These are phyloP conservation scores for Penicillium silybi DNA, from an alignment of 495 filamentous ascomycete species.

Conservation along the genomic window DNA sequence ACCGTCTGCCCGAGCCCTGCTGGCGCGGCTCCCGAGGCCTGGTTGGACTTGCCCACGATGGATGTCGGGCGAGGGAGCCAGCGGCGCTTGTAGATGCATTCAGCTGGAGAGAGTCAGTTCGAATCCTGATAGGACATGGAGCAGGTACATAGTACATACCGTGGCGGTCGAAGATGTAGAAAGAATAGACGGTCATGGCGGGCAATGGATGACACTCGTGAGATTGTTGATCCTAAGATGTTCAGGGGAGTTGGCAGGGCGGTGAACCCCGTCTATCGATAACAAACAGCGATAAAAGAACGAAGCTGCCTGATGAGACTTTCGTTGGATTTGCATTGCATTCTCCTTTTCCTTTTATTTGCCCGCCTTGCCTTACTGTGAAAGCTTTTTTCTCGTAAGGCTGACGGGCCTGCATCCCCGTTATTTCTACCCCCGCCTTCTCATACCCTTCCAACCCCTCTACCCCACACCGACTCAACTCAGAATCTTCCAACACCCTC, in stretches of 20 bases:
- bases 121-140: not conserved
- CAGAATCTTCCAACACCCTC: conserved; percentile 1
- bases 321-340: not conserved
- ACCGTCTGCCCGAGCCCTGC: conserved; percentile 39
- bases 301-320: conserved; percentile 14
- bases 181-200: conserved; percentile 88
- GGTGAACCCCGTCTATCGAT: conserved; percentile 16
- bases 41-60: conserved; percentile 37
- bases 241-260: conserved; percentile 24
- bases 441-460: conserved; percentile 7
- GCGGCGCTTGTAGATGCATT: conserved; percentile 92
- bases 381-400: conserved; percentile 6
- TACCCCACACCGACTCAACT: conserved; percentile 20
- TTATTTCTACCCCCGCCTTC: conserved; percentile 22
- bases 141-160: conserved; percentile 58
- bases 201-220: conserved; percentile 2
- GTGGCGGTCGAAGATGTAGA: conserved; percentile 98
- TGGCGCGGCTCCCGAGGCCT: conserved; percentile 30
- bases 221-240: conserved; percentile 23
- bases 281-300: conserved; percentile 24
- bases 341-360: not conserved
- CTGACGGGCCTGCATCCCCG: conserved; percentile 18
- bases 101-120: conserved; percentile 52
- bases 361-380: not conserved
- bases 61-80: conserved; percentile 58